Evolutionary conservation across 176 grass and related monocot genomes (phyloP).

Genomic region (Tillandsia leiboldiana): DNA sequence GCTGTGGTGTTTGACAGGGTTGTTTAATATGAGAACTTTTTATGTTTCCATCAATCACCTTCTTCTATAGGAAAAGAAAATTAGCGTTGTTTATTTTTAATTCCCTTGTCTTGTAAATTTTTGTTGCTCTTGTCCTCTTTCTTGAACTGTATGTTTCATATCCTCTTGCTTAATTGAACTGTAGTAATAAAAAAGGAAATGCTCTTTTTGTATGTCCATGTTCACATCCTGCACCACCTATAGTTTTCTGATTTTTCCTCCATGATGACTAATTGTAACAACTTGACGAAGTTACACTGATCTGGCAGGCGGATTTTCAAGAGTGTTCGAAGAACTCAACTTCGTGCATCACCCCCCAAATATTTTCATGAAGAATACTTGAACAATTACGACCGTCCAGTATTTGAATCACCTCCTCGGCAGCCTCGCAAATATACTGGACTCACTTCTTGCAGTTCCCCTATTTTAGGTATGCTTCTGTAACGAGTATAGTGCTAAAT

Average conservation of each 20-base stretch:
- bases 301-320: constrained; percentile 31
- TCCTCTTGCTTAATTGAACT: too few relatives aligned
- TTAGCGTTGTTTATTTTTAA: too few relatives aligned
- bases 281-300: constrained; percentile 3
- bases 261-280: neutral
- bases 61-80: too few relatives aligned
- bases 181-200: too few relatives aligned
- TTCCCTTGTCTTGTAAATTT: too few relatives aligned
- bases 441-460: constrained; percentile 25
- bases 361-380: constrained; percentile 35
- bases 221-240: neutral
- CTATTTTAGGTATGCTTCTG: constrained; percentile 29
- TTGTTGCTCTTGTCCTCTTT: too few relatives aligned
- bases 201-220: too few relatives aligned
- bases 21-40: too few relatives aligned
- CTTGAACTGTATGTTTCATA: too few relatives aligned
- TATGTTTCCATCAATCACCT: too few relatives aligned
- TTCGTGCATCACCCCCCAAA: constrained; percentile 13
- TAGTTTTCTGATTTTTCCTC: neutral
- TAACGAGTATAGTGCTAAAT: neutral
- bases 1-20: too few relatives aligned
- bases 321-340: constrained; percentile 14
- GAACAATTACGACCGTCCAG: constrained; percentile 27
- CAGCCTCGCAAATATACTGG: constrained; percentile 26
- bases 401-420: constrained; percentile 27